Percentiles rank a stretch among this genome's conserved stretches.
These are phyloP conservation scores for Eimeria necatrix DNA, from an alignment of 169 alveolate genomes.

Conservation along the genomic window DNA sequence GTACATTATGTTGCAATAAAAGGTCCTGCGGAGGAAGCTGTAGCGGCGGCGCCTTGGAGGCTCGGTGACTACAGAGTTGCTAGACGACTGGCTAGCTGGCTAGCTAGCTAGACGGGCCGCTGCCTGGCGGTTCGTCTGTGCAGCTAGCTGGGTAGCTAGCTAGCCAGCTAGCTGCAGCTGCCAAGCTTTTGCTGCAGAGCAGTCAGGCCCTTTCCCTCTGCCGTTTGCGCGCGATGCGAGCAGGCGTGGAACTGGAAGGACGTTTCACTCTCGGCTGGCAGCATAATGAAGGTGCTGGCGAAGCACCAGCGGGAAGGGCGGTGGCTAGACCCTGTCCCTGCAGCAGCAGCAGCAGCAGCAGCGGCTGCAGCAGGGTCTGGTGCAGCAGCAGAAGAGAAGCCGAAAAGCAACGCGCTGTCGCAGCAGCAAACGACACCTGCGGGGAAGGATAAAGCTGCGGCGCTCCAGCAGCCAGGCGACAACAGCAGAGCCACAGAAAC, in stretches of 20 bases:
- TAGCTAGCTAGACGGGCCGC: not conserved
- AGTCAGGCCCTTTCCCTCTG: not conserved
- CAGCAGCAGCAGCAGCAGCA: slow-evolving; percentile 9
- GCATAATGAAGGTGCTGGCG: slow-evolving; percentile 71
- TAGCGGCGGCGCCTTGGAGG: too few relatives aligned
- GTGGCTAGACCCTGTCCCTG: slow-evolving; percentile 56
- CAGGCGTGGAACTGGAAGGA: slow-evolving; percentile 78
- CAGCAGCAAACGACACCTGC: not conserved
- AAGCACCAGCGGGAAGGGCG: slow-evolving; percentile 63
- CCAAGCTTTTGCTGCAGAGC: not conserved
- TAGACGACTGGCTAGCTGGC: not conserved
- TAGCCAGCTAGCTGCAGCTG: not conserved
- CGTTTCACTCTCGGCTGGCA: slow-evolving; percentile 72
- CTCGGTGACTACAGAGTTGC: too few relatives aligned
- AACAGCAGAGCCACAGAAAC: slow-evolving; percentile 12
- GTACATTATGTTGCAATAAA: too few relatives aligned
- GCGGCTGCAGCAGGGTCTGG: not conserved
- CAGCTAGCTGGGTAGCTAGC: not conserved
- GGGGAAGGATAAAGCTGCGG: not conserved
- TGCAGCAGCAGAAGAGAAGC: not conserved
- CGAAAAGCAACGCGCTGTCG: not conserved
- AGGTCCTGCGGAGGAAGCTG: too few relatives aligned
- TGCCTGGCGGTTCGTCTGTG: not conserved
- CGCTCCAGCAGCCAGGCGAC: slow-evolving; percentile 48
- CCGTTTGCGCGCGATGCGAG: not conserved